Percentiles rank a stretch among this genome's conserved stretches.
Evolutionary conservation across 768 basidiomycete genomes (phyloP).

Genomic region (Termitomyces sp.): DNA sequence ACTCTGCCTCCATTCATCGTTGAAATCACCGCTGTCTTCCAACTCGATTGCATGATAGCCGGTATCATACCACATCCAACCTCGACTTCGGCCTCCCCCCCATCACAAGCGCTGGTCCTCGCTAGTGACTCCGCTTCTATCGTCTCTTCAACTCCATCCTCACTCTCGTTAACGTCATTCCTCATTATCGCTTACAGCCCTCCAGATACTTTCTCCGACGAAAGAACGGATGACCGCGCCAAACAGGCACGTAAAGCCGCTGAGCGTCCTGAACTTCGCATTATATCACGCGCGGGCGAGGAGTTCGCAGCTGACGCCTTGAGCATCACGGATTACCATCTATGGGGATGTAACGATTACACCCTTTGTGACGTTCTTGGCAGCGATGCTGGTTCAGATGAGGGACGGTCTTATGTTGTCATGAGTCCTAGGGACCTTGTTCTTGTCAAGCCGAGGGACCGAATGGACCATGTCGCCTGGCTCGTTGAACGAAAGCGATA

Average conservation of each 20-base stretch:
- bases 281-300: slow-evolving; percentile 86
- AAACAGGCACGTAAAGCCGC: slow-evolving; percentile 81
- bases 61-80: slow-evolving; percentile 81
- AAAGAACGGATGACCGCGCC: slow-evolving; percentile 67
- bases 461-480: slow-evolving; percentile 89
- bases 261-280: slow-evolving; percentile 90
- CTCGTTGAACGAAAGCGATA: slow-evolving; percentile 81
- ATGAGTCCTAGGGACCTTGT: slow-evolving; percentile 86
- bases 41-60: slow-evolving; percentile 93
- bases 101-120: slow-evolving; percentile 13
- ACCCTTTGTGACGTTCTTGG: slow-evolving; percentile 50
- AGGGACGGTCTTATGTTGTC: slow-evolving; percentile 69
- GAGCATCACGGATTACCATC: slow-evolving; percentile 70
- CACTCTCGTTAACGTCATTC: slow-evolving; percentile 58
- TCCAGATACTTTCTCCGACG: slow-evolving; percentile 69
- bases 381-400: slow-evolving; percentile 24
- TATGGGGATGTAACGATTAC: slow-evolving; percentile 94
- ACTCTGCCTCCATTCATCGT: slow-evolving; percentile 60
- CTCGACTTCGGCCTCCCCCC: slow-evolving; percentile 22
- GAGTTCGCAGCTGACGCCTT: slow-evolving; percentile 86
- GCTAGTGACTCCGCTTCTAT: slow-evolving; percentile 12
- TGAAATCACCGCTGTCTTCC: slow-evolving; percentile 89
- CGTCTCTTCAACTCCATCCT: slow-evolving; percentile 12
- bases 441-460: slow-evolving; percentile 83
- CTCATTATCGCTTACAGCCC: slow-evolving; percentile 86